Evolutionary conservation across 179 eudicot genomes (phyloP).

Genomic region (Gypsophila paniculata): DNA sequence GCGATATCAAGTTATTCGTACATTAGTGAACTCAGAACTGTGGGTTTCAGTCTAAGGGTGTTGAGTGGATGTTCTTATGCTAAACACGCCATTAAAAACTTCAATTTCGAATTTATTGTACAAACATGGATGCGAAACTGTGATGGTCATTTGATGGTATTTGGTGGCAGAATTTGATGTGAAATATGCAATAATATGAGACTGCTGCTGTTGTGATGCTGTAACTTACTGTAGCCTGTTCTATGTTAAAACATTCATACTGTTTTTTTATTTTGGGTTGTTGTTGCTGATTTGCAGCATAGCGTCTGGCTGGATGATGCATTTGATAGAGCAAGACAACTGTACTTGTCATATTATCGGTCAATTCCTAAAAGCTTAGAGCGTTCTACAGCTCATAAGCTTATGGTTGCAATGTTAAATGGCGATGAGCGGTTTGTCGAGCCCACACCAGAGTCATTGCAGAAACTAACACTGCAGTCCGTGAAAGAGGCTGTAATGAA

Average conservation of each 20-base stretch:
- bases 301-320: conserved; percentile 99
- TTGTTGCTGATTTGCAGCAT: conserved; percentile 62
- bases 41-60: neutral
- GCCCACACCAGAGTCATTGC: conserved; percentile 90
- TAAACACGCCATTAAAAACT: conserved; percentile 2
- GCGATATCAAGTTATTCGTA: neutral
- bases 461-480: conserved; percentile 58
- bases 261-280: neutral
- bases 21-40: neutral
- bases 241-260: neutral
- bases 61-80: neutral
- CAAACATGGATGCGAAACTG: neutral
- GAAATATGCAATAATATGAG: conserved; percentile 1
- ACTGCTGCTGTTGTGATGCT: neutral
- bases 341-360: conserved; percentile 89
- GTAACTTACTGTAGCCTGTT: neutral
- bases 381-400: conserved; percentile 95
- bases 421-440: conserved; percentile 98
- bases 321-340: conserved; percentile 89
- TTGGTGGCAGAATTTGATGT: neutral
- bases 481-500: conserved; percentile 93
- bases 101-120: neutral
- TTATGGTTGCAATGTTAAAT: conserved; percentile 93
- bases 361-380: conserved; percentile 98
- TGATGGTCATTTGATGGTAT: neutral